Base-by-base conservation (phyloP, 2,329 filamentous ascomycete genomes). In the Magnaporthiopsis incrustans region DNA sequence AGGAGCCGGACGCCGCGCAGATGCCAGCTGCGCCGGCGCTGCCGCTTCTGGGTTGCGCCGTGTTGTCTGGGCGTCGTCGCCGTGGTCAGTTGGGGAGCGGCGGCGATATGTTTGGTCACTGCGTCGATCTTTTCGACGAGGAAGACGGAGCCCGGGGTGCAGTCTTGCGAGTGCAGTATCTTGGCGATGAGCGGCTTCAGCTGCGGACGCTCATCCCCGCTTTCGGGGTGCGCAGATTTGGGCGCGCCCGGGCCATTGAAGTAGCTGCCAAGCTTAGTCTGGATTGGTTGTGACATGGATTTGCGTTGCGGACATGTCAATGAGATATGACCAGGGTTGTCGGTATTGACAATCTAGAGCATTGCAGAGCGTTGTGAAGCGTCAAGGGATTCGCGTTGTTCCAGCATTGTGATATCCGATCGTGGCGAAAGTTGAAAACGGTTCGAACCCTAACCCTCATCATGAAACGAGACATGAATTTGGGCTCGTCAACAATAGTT, bases 111-210 rank as follows among this genome's bases (percentile, higher is more conserved):
- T 30, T 7, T 15, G 22, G 50, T 61, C 8, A 22, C 22, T 2
- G 63, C 12, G 11, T 81, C 75, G n/a, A 82, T 65, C 59, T 73
- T 75, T 65, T 82, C 80, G 58, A 83, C 77, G 0, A 84, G 74
- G 50, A 85, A 80, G 61, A 84, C 67, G 2, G 81, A 81, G 3
- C 77, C 77, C 0, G 79, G 76, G 3, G 78, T 66, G 70, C 81
- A 83, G 69, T 77, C 79, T 26, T 75, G 75, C 27, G 81, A 82
- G 59, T 78, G 75, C 5, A 84, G 68, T 30, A 85, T 77, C 64
- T 83, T 78, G 26, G 70, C 69, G 64, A 85, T 80, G 57, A 82
- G 72, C 5, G 79, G 80, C 38, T 70, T 71, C 12, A 73, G 73
- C 32, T 22, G 57, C 30, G 38, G 63, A 25, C 5, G 38, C 38